phyloP scores from a whole-genome alignment of 495 filamentous ascomycete genomes.

The Penicillium antarcticum region DNA sequence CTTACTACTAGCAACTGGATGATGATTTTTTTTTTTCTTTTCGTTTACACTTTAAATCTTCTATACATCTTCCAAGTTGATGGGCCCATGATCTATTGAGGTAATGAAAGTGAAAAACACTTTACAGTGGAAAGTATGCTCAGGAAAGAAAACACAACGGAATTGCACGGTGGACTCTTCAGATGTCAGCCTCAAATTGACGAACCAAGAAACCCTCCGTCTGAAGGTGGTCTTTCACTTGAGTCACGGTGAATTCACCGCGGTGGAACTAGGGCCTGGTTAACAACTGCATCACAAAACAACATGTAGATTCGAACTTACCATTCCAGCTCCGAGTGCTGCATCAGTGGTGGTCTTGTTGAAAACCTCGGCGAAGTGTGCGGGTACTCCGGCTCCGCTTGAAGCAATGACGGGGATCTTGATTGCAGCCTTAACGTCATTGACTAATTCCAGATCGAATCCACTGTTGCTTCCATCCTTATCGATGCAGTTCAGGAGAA shows the following conservation, averaged over 20 bases:
- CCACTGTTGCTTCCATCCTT: constrained; percentile 93
- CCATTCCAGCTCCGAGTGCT: constrained; percentile 91
- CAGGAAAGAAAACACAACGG: neutral
- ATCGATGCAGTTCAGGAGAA: constrained; percentile 95
- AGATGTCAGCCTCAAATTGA: constrained; percentile 57
- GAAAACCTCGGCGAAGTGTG: constrained; percentile 91
- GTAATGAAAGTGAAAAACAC: neutral
- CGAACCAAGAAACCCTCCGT: constrained; percentile 70
- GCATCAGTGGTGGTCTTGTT: constrained; percentile 81
- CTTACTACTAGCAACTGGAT: too few relatives aligned
- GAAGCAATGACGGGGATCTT: constrained; percentile 94
- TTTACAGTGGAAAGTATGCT: neutral
- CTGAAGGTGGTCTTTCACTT: constrained; percentile 86
- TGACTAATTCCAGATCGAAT: constrained; percentile 90
- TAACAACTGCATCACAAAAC: neutral
- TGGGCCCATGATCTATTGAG: neutral
- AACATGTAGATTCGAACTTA: constrained; percentile 33
- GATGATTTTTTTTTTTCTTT: neutral
- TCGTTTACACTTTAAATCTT: neutral
- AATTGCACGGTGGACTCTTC: neutral
- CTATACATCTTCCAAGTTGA: neutral
- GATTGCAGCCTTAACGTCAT: constrained; percentile 76
- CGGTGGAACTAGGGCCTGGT: constrained; percentile 69
- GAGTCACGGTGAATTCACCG: constrained; percentile 86
- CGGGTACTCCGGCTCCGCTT: constrained; percentile 86